A percentile compares a stretch with the other conserved stretches of the same genome.
Evolutionary conservation across 1,284 basidiomycete species (phyloP).

Genomic region (Singerocomus inundabilis): DNA sequence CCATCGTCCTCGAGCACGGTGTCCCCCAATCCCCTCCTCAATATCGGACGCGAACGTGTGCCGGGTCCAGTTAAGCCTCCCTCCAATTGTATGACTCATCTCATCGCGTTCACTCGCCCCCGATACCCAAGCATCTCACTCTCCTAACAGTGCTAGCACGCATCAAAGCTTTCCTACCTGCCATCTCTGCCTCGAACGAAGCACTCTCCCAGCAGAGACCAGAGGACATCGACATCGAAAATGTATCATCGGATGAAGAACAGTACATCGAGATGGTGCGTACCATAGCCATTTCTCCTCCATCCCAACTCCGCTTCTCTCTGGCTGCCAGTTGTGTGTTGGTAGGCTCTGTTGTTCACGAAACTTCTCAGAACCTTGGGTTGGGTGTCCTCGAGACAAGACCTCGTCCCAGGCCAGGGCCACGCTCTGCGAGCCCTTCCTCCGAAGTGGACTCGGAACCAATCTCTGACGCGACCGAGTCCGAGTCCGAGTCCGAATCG

Average conservation of each 20-base stretch:
- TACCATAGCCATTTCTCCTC: background rate
- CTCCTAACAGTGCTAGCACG: slow-evolving; percentile 51
- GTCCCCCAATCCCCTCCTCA: slow-evolving; percentile 6
- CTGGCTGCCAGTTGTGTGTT: background rate
- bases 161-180: slow-evolving; percentile 61
- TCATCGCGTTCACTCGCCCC: background rate
- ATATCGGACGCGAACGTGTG: slow-evolving; percentile 16
- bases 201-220: slow-evolving; percentile 50
- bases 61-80: slow-evolving; percentile 26
- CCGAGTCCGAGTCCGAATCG: slow-evolving; percentile 10
- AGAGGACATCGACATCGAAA: slow-evolving; percentile 62
- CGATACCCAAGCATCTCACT: slow-evolving; percentile 2
- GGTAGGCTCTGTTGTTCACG: background rate
- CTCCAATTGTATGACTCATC: slow-evolving; percentile 33
- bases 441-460: slow-evolving; percentile 16
- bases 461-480: background rate
- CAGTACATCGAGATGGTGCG: slow-evolving; percentile 66
- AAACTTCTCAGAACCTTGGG: slow-evolving; percentile 52
- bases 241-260: slow-evolving; percentile 43
- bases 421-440: slow-evolving; percentile 1
- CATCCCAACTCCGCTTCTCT: background rate
- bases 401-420: background rate
- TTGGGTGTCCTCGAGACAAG: slow-evolving; percentile 58
- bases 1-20: slow-evolving; percentile 6
- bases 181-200: slow-evolving; percentile 60